phyloP scores from a whole-genome alignment of 2,329 filamentous ascomycete genomes.

The Penicillium freii region DNA sequence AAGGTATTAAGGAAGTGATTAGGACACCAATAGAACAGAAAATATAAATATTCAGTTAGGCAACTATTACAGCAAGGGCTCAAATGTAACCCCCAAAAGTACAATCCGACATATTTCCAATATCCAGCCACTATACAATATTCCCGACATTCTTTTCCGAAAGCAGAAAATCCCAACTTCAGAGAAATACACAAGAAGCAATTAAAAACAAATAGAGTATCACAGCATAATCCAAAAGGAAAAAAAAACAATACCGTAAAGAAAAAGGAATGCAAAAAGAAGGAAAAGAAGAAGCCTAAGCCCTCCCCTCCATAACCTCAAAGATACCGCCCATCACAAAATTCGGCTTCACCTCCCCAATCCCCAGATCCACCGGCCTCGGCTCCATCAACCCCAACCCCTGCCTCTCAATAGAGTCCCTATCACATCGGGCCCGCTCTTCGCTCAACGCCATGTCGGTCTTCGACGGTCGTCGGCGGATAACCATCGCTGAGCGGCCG shows the following conservation, averaged over 20 bases:
- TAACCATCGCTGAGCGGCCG: constrained; percentile 31
- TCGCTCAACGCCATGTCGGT: constrained; percentile 46
- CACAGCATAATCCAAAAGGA: constrained; percentile 1
- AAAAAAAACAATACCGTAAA: background rate
- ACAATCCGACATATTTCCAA: background rate
- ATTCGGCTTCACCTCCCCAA: constrained; percentile 27
- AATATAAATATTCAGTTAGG: background rate
- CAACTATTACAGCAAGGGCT: background rate
- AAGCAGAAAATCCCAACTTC: constrained; percentile 1
- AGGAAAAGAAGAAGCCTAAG: constrained; percentile 20
- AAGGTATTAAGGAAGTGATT: too few species aligned
- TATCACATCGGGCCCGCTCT: constrained; percentile 41
- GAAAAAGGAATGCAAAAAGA: background rate
- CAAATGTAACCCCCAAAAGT: background rate
- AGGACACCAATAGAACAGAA: background rate
- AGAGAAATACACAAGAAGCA: background rate
- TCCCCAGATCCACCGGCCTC: constrained; percentile 38
- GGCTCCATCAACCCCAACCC: constrained; percentile 48
- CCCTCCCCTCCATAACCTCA: constrained; percentile 47
- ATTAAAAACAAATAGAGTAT: constrained; percentile 7
- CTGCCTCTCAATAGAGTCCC: constrained; percentile 40
- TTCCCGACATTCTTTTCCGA: constrained; percentile 8
- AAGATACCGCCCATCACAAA: constrained; percentile 50
- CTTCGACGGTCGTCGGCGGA: constrained; percentile 45
- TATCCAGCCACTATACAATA: constrained; percentile 5